Evolutionary conservation across 1,284 basidiomycete genomes (phyloP).

Genomic region (Austroboletus rostrupii): DNA sequence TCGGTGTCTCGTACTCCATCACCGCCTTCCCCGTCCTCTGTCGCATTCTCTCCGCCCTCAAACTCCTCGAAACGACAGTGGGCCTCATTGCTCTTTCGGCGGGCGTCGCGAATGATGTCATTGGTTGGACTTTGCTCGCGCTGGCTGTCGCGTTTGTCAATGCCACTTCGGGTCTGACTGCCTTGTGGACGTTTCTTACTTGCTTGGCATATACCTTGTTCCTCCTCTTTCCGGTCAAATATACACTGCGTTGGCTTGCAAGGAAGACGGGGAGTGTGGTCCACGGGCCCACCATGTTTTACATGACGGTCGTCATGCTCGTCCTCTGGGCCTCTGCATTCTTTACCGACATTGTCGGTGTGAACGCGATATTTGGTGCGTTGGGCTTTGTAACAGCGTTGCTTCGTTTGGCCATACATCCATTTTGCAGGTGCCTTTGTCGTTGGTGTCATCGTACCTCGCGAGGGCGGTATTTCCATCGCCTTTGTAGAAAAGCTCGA

Average conservation of each 20-base stretch:
- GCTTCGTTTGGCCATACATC: constrained; percentile 33
- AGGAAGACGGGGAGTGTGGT: constrained; percentile 77
- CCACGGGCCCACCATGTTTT: constrained; percentile 71
- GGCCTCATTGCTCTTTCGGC: constrained; percentile 92
- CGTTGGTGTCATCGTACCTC: constrained; percentile 87
- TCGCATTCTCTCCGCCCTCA: constrained; percentile 78
- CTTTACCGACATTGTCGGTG: constrained; percentile 92
- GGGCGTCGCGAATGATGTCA: constrained; percentile 88
- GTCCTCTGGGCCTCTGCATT: constrained; percentile 84
- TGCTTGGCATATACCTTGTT: constrained; percentile 82
- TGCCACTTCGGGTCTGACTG: constrained; percentile 67
- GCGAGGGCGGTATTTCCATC: constrained; percentile 83
- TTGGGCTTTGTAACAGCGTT: not conserved
- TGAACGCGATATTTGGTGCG: constrained; percentile 84
- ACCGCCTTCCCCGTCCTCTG: constrained; percentile 95
- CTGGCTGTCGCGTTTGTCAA: constrained; percentile 90
- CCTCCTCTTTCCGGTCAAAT: constrained; percentile 71
- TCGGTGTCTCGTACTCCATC: constrained; percentile 88
- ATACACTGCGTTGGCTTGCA: constrained; percentile 67
- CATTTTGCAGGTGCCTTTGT: constrained; percentile 70
- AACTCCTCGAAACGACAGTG: constrained; percentile 88
- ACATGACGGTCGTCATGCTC: constrained; percentile 77
- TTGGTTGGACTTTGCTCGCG: constrained; percentile 76
- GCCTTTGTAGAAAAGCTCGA: constrained; percentile 78
- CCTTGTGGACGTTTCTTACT: constrained; percentile 78